Evolutionary conservation across 176 grass and related monocot genomes (phyloP), one percentile per base, ranked within the genome.

Genomic region (Raddia distichophylla): DNA sequence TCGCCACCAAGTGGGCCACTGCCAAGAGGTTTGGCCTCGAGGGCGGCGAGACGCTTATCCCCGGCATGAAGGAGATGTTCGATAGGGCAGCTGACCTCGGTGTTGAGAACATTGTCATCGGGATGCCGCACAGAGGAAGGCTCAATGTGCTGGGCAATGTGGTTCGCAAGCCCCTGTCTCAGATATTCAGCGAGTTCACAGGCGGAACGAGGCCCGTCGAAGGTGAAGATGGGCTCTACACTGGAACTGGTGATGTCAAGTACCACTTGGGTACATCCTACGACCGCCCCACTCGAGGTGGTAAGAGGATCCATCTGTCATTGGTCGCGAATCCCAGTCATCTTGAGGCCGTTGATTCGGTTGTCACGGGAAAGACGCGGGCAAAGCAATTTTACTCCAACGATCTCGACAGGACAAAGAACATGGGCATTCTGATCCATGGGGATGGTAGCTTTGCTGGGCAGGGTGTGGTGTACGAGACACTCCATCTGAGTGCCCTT

Each of bases 31-130:
- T 98, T 13, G 95, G 95, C 53, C 90, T 98, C 5, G 95, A 98
- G 77, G 95, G 95, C 10, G 92, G 86, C 0, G 95, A 98, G 83
- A 98, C 95, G 3, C 86, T 98, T 14, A 98, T 98, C 60, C 95
- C 95, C 3, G 95, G 95, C 8, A 98, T 98, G 95, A 98, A 98
- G 60, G 95, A 98, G 83, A 94, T 98, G 92, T 98, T 98, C 1
- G 95, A 98, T 13, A 86, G 92, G 74, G 82, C 95, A 0, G 92
- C 95, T 8, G 92, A 94, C 58, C 27, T 89, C 3, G 95, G 95
- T 0, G 92, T 98, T 0, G 90, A 98, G 86, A 94, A 63, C 81
- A 98, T 98, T 52, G 95, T 98, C 66, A 94, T 98, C 40, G 95
- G 95, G 34, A 98, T 98, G 95, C 90, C 95, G 19, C 95, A 98